Evolutionary conservation across 495 filamentous ascomycete genomes (phyloP), one percentile per base, ranked within the genome.

Genomic region (Beverwykella pulmonaria): DNA sequence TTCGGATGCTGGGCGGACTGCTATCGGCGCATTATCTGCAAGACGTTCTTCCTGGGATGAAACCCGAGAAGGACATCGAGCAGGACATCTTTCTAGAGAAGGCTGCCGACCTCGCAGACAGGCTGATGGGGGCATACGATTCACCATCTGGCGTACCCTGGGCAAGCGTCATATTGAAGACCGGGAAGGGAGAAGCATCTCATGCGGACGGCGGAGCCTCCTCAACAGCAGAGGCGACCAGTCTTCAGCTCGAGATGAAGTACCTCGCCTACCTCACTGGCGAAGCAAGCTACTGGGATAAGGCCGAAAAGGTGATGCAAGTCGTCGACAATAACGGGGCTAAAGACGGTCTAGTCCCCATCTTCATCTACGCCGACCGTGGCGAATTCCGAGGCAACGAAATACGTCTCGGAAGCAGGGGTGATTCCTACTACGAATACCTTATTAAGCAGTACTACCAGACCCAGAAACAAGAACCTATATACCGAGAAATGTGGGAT

Each of bases 361-460:
- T 96, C 68, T 97, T 88, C 72, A 88, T 99, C 44, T 87, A 90
- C 71, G 84, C 95, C n/a, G 83, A 85, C 23, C 82, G 79, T 7
- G 95, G 93, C 26, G 74, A 82, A 44, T 99, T 99, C 76, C 81
- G 83, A 46, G 91, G 90, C 23, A 76, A 86, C 2, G 94, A 96
- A 68, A 93, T 99, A 72, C 88, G 94, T 17, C 84, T 99, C 9
- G 94, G 94, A 41, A 96, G 90, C 69, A 83, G 94, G 59, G 95
- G 93, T 44, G 94, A 99, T 75, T 96, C 91, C 19, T 99, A 98
- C 74, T 99, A 99, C 77, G 88, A 98, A 76, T 97, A 97, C 75
- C 86, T 97, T 39, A 92, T 98, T 79, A 98, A 98, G 78, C 93
- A 98, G 74, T 97, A 94, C 74, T 81, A 95, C 3, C 94, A 98